These are phyloP conservation scores for Albophoma yamanashiensis DNA, from an alignment of 2,329 filamentous ascomycete species.

Conservation along the genomic window DNA sequence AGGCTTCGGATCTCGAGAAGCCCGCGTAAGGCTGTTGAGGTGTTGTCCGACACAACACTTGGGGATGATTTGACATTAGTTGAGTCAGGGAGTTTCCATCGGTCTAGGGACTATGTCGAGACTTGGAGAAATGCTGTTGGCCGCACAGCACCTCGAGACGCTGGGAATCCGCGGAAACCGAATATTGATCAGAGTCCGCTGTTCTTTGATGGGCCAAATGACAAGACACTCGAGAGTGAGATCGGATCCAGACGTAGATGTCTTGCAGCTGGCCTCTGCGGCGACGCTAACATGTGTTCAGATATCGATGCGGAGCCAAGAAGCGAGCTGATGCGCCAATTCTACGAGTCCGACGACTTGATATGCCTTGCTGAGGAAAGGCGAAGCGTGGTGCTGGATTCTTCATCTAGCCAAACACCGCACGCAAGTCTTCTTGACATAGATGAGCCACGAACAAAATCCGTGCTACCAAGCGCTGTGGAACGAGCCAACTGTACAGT, in stretches of 20 bases:
- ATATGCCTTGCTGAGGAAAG: neutral
- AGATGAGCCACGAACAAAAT: no score
- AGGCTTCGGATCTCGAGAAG: no score
- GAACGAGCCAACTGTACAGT: no score
- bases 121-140: conserved; percentile 1
- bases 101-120: neutral
- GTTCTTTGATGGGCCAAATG: neutral
- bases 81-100: neutral
- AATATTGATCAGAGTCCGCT: neutral
- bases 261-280: neutral
- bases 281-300: neutral
- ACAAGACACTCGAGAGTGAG: neutral
- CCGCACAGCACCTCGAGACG: neutral
- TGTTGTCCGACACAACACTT: neutral
- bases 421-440: no score
- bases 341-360: conserved; percentile 1
- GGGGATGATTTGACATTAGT: neutral
- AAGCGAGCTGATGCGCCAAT: neutral
- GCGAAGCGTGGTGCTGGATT: neutral
- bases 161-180: neutral
- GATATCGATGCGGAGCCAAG: no score
- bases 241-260: neutral
- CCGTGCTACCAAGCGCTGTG: no score
- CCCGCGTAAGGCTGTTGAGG: neutral
- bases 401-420: no score